Evolutionary conservation across 2,329 filamentous ascomycete species (phyloP).

Genomic region (Hypocreales sp.): DNA sequence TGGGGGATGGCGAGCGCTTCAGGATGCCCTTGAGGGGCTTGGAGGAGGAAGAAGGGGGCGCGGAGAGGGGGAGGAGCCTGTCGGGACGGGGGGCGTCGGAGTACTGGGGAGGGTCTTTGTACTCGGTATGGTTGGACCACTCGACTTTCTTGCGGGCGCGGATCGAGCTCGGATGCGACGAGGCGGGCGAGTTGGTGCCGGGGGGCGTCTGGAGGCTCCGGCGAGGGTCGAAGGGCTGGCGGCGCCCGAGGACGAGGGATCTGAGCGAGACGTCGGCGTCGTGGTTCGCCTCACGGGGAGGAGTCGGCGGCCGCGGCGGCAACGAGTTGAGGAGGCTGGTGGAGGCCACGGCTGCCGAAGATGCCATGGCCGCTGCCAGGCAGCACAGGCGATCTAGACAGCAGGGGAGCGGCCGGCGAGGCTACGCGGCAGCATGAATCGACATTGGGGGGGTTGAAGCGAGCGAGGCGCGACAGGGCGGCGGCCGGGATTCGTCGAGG

Average conservation of each 20-base stretch:
- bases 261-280: constrained; percentile 20
- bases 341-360: constrained; percentile 20
- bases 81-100: constrained; percentile 18
- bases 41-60: constrained; percentile 20
- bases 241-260: constrained; percentile 17
- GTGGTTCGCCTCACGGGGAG: constrained; percentile 38
- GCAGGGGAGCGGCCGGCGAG: constrained; percentile 7
- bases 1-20: constrained; percentile 46
- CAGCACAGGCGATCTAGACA: constrained; percentile 24
- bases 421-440: constrained; percentile 3
- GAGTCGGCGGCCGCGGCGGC: constrained; percentile 48
- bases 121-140: constrained; percentile 41
- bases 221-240: constrained; percentile 20
- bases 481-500: no score
- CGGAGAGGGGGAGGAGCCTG: constrained; percentile 24
- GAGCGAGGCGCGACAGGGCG: no score
- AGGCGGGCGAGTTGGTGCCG: constrained; percentile 27
- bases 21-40: constrained; percentile 55
- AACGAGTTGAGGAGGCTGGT: constrained; percentile 31
- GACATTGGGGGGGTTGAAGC: neutral
- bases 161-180: constrained; percentile 26
- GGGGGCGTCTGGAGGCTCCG: constrained; percentile 35
- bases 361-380: constrained; percentile 24
- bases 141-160: constrained; percentile 37
- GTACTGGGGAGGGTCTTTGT: constrained; percentile 36